Percentiles rank a stretch among this genome's conserved stretches.
Conservation (phyloP, 2,329 filamentous ascomycete species). For the Chrysoporthe cubensis region DNA sequence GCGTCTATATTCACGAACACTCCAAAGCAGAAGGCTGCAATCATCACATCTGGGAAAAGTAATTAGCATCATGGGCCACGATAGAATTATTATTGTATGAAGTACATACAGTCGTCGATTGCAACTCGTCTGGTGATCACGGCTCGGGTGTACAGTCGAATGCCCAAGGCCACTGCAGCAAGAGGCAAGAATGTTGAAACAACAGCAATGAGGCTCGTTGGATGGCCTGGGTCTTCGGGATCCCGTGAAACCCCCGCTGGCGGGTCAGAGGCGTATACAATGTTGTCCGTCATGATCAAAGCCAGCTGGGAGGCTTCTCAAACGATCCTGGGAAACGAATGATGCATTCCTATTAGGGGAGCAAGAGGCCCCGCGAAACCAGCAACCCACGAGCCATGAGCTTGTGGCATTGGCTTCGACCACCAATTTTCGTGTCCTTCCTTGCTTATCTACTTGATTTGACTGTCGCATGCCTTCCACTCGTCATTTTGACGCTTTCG, state of each 20-base stretch:
- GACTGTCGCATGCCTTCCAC: background rate
- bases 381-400: background rate
- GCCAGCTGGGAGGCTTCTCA: background rate
- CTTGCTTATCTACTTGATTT: background rate
- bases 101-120: background rate
- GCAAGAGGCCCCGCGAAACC: background rate
- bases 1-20: background rate
- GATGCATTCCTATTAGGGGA: background rate
- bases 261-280: background rate
- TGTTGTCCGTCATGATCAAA: background rate
- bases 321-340: background rate
- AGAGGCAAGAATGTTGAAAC: background rate
- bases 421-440: background rate
- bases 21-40: background rate
- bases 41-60: background rate
- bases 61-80: background rate
- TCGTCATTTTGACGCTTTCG: background rate
- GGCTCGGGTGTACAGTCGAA: slow-evolving; percentile 2
- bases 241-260: background rate
- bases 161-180: background rate
- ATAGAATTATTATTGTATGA: background rate
- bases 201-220: background rate
- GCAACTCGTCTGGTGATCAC: background rate
- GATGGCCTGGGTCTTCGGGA: background rate
- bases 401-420: background rate